Evolutionary conservation across 1,284 basidiomycete genomes (phyloP).

Genomic region (Limonomyces culmigenus): DNA sequence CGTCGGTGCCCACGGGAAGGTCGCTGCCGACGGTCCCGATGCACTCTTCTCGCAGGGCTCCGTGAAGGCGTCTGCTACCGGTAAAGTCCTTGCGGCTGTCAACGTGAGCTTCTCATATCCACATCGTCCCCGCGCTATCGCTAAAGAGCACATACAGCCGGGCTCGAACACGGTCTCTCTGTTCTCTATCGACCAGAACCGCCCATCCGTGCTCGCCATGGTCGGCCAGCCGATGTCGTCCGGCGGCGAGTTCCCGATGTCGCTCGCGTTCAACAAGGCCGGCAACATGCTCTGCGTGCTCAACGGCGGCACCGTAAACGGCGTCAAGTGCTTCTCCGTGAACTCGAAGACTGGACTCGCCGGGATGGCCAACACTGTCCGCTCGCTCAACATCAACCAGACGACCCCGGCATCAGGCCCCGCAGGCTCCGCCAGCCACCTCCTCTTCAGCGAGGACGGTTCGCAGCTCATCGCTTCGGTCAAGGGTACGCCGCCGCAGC

Average conservation of each 20-base stretch:
- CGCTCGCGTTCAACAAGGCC: conserved; percentile 19
- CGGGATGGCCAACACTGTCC: conserved; percentile 19
- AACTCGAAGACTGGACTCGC: conserved; percentile 16
- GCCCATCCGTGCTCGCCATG: conserved; percentile 18
- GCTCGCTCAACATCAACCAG: conserved; percentile 21
- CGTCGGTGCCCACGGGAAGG: conserved; percentile 17
- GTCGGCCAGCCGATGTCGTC: conserved; percentile 18
- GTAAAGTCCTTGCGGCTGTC: conserved; percentile 19
- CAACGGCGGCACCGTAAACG: conserved; percentile 23
- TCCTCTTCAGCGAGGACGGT: conserved; percentile 22
- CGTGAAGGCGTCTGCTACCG: conserved; percentile 16
- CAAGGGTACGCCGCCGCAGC: conserved; percentile 18
- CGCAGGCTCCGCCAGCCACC: conserved; percentile 18
- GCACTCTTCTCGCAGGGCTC: conserved; percentile 23
- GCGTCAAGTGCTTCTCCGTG: conserved; percentile 19
- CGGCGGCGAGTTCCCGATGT: conserved; percentile 25
- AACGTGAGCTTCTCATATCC: conserved; percentile 15
- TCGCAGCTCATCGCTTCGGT: conserved; percentile 21
- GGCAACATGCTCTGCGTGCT: conserved; percentile 20
- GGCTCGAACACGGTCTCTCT: conserved; percentile 24
- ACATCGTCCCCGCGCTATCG: neutral
- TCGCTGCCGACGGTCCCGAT: conserved; percentile 16
- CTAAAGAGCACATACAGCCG: conserved; percentile 11
- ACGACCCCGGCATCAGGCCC: conserved; percentile 18
- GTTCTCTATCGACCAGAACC: conserved; percentile 20